Evolutionary conservation across 2,329 filamentous ascomycete species (phyloP).

Genomic region (Diplodia intermedia): DNA sequence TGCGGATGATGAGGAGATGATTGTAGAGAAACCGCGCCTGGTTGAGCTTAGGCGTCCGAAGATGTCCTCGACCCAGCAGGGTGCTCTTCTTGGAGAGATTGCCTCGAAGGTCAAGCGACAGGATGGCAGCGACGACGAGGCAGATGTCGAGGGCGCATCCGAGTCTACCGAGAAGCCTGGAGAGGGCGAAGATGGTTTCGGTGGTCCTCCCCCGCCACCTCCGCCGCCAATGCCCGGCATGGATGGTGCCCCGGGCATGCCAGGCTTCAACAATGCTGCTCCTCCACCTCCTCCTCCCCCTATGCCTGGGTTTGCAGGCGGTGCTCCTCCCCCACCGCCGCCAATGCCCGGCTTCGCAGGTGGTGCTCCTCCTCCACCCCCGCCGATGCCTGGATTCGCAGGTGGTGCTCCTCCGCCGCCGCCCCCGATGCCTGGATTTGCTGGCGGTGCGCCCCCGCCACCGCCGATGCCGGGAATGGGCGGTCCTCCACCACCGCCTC

Average conservation of each 20-base stretch:
- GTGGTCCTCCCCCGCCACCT: constrained; percentile 46
- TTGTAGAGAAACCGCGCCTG: constrained; percentile 80
- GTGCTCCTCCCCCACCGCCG: constrained; percentile 52
- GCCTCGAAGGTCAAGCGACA: constrained; percentile 75
- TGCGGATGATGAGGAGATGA: constrained; percentile 60
- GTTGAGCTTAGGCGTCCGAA: constrained; percentile 79
- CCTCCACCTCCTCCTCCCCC: constrained; percentile 53
- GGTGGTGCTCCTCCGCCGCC: constrained; percentile 50
- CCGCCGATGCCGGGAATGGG: constrained; percentile 52
- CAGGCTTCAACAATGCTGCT: constrained; percentile 46
- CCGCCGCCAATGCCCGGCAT: constrained; percentile 40
- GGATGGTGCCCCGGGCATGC: constrained; percentile 34
- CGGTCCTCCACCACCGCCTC: constrained; percentile 54
- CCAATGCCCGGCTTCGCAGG: constrained; percentile 46
- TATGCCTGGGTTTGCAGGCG: constrained; percentile 49
- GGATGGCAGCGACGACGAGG: constrained; percentile 76
- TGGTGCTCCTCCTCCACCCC: constrained; percentile 53
- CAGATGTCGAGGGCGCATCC: constrained; percentile 58
- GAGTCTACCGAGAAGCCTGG: constrained; percentile 71
- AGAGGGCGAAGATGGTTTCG: constrained; percentile 68
- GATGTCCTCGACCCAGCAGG: constrained; percentile 66
- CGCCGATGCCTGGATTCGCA: constrained; percentile 56
- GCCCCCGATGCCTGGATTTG: constrained; percentile 51
- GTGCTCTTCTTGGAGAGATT: constrained; percentile 74
- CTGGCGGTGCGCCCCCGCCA: constrained; percentile 51